Evolutionary conservation across 2,329 filamentous ascomycete species (phyloP), one percentile per base, ranked within the genome.

Genomic region (Nigrospora sphaerica): DNA sequence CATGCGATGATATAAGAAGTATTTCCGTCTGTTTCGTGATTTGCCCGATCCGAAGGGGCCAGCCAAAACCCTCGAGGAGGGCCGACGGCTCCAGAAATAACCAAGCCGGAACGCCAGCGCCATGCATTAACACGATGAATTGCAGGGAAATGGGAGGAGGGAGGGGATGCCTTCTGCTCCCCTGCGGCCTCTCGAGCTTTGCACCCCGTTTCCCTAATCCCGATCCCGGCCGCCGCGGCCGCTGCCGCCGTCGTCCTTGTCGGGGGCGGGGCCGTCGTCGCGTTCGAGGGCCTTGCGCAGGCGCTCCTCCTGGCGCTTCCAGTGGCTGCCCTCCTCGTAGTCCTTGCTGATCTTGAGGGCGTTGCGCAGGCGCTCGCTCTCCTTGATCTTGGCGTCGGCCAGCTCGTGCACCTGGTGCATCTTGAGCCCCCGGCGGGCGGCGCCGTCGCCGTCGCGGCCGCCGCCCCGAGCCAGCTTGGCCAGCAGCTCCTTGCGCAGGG

Each of bases 351-450:
- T 95, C 42, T 90, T 91, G 54, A 98, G 73, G 9, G 93, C 93
- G 66, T 77, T 87, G 53, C 92, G 74, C 63, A 98, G 71, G 57
- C 87, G 79, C 69, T 97, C 91, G 66, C 86, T 95, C 75, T 98
- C 93, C 64, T 88, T 86, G 56, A 95, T 92, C 77, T 98, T 98
- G 49, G 92, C 93, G 59, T 93, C 87, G 16, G 93, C 93, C 64
- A 95, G 77, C 69, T 97, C 93, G 71, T 98, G 93, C 17, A 97
- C 90, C 68, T 97, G 89, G 68, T 97, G 90, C 54, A 83, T 77
- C 70, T 97, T 98, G 53, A 97, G 76, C 11, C 80, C 77, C 55
- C 73, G 78, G 45, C 63, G 69, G 46, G 67, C 63, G n/a, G 61
- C 66, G 19, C 62, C 67, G 46, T 57, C 62, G 19, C 52, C 55